Base-by-base conservation (phyloP, 2,329 filamentous ascomycete species). In the Diaporthe velutina region DNA sequence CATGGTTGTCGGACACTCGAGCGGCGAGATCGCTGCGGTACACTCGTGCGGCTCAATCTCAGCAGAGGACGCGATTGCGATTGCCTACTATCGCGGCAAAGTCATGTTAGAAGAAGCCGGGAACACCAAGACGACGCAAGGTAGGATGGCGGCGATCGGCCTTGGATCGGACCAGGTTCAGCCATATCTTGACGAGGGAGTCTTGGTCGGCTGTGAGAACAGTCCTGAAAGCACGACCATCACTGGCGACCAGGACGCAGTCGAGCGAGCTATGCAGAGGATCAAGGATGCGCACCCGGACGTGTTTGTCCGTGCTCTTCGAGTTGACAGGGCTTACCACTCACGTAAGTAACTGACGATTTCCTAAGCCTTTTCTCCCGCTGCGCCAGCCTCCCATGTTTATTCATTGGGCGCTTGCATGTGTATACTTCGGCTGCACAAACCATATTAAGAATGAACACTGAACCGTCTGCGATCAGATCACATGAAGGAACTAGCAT, bases 161-260 rank as follows among this genome's bases (percentile, higher is more conserved):
- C 45, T 57, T 9, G 71, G 75, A 22, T 38, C 48, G 33, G 58
- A 66, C 1, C 25, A 48, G 67, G 74, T 75, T 15, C 72, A n/a
- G 30, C 57, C 38, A 2, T 45, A 45, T 6, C 50, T 52, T n/a
- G 25, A 3, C 15, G 19, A 35, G 6, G 30, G 58, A 2, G 71
- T 54, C 9, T 61, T 73, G 6, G 70, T 76, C 6, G 75, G 61
- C 5, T 76, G 75, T n/a, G 70, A 72, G 30, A 76, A 76, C 42
- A 68, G 54, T 22, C 82, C 83, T 0, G 54, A 74, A 0, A 85
- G 79, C 57, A 74, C 81, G 8, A 85, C 84, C 0, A 35, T 85
- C 0, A 83, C 83, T 0, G 84, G 84, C 1, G 80, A 81, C 30
- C 70, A 57, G 2, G 70, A 55, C 2, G 79, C 77, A 0, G 76